Evolutionary conservation across 1,284 basidiomycete genomes (phyloP).

Genomic region (Heterobasidion irregulare): DNA sequence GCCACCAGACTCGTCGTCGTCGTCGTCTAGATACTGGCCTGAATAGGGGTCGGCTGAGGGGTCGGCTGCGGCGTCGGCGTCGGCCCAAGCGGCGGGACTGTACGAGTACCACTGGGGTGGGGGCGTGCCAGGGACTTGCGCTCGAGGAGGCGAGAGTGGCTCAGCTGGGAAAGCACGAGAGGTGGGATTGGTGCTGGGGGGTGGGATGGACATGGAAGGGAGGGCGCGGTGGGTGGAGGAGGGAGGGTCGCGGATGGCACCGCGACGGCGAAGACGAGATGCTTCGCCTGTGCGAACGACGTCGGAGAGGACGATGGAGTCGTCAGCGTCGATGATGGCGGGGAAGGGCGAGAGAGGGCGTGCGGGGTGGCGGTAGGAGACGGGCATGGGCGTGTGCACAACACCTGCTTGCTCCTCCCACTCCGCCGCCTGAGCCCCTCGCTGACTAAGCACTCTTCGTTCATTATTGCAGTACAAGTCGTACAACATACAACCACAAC

Average conservation of each 20-base stretch:
- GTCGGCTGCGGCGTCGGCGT: background rate
- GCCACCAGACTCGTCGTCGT: constrained; percentile 11
- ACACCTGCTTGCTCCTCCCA: too few species aligned
- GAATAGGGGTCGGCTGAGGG: constrained; percentile 3
- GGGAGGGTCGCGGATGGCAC: constrained; percentile 47
- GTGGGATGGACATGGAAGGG: background rate
- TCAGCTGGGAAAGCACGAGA: background rate
- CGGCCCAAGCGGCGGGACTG: too few species aligned
- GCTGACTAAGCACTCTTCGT: background rate
- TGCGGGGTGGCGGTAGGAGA: constrained; percentile 7
- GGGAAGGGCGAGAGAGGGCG: constrained; percentile 3
- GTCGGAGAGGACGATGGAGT: constrained; percentile 62
- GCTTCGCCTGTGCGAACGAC: constrained; percentile 62
- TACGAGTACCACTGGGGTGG: background rate
- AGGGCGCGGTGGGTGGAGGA: constrained; percentile 2
- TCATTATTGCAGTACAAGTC: background rate
- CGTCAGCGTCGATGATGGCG: constrained; percentile 40
- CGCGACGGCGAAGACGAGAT: constrained; percentile 59
- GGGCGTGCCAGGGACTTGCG: background rate
- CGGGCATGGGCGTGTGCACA: constrained; percentile 8
- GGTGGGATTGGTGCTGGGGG: background rate
- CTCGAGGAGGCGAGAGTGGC: background rate
- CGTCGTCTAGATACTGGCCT: background rate
- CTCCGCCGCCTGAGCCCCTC: background rate
- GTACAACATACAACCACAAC: too few species aligned